phyloP scores from a whole-genome alignment of 805 yeast genomes.

The Metschnikowia borealis region DNA sequence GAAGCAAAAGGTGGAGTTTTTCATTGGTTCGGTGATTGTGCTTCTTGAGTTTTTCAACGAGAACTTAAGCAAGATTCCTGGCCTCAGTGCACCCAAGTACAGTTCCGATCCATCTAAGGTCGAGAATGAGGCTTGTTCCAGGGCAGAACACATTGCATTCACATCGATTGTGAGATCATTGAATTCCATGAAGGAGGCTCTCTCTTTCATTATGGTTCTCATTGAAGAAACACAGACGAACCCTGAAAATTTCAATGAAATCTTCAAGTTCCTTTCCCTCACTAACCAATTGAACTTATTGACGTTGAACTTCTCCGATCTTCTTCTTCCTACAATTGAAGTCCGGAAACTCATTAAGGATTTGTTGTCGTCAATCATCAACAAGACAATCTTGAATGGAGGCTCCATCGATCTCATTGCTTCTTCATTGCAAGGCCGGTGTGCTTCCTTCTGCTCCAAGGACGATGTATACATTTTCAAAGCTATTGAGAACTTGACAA shows the following conservation, averaged over 20 bases:
- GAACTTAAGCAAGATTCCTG: slow-evolving; percentile 58
- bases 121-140: slow-evolving; percentile 65
- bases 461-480: slow-evolving; percentile 91
- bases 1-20: slow-evolving; percentile 57
- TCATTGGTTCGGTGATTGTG: slow-evolving; percentile 66
- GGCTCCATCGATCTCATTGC: slow-evolving; percentile 90
- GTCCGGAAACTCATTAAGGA: slow-evolving; percentile 74
- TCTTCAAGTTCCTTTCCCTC: slow-evolving; percentile 62
- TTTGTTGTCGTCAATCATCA: slow-evolving; percentile 81
- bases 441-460: slow-evolving; percentile 92
- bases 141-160: slow-evolving; percentile 90
- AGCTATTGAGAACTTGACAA: slow-evolving; percentile 86
- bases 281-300: slow-evolving; percentile 68
- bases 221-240: slow-evolving; percentile 61
- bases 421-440: slow-evolving; percentile 79
- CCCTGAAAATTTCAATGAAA: slow-evolving; percentile 50
- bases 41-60: slow-evolving; percentile 66
- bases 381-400: slow-evolving; percentile 85
- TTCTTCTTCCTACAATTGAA: slow-evolving; percentile 66
- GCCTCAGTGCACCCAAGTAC: slow-evolving; percentile 54
- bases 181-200: slow-evolving; percentile 78
- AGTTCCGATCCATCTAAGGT: slow-evolving; percentile 46
- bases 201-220: slow-evolving; percentile 80
- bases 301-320: slow-evolving; percentile 64
- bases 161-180: slow-evolving; percentile 71